Evolutionary conservation across 2,329 filamentous ascomycete species (phyloP).

Genomic region (Colletotrichum higginsianum): DNA sequence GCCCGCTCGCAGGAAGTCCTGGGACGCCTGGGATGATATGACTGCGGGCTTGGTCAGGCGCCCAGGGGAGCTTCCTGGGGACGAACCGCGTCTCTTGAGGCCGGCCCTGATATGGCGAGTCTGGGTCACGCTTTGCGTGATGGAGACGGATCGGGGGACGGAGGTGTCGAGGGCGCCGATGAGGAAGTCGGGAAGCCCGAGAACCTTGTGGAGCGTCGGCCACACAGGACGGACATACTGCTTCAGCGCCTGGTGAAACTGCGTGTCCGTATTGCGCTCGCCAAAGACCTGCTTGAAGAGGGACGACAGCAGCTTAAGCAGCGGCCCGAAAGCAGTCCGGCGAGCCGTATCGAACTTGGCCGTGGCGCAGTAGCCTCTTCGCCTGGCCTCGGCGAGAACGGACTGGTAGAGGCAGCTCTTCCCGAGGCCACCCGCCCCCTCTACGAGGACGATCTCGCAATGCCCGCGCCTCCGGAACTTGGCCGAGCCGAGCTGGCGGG

Average conservation of each 20-base stretch:
- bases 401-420: constrained; percentile 77
- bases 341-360: constrained; percentile 76
- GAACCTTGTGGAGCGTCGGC: constrained; percentile 73
- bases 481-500: constrained; percentile 67
- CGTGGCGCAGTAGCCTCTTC: constrained; percentile 75
- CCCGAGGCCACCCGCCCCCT: constrained; percentile 74
- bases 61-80: constrained; percentile 61
- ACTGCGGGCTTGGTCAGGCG: constrained; percentile 51
- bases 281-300: constrained; percentile 79
- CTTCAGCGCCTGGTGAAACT: constrained; percentile 73
- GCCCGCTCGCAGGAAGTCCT: constrained; percentile 73
- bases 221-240: constrained; percentile 75
- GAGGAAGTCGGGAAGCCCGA: constrained; percentile 79
- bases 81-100: constrained; percentile 63
- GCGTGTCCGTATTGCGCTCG: constrained; percentile 75
- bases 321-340: constrained; percentile 73
- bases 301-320: constrained; percentile 76
- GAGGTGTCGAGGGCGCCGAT: constrained; percentile 64
- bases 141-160: constrained; percentile 55
- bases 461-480: constrained; percentile 75
- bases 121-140: constrained; percentile 50
- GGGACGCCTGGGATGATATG: constrained; percentile 65
- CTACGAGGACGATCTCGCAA: constrained; percentile 74
- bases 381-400: constrained; percentile 72
- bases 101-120: constrained; percentile 52